phyloP scores from a whole-genome alignment of 2,329 filamentous ascomycete genomes.

The Pyricularia sp. region DNA sequence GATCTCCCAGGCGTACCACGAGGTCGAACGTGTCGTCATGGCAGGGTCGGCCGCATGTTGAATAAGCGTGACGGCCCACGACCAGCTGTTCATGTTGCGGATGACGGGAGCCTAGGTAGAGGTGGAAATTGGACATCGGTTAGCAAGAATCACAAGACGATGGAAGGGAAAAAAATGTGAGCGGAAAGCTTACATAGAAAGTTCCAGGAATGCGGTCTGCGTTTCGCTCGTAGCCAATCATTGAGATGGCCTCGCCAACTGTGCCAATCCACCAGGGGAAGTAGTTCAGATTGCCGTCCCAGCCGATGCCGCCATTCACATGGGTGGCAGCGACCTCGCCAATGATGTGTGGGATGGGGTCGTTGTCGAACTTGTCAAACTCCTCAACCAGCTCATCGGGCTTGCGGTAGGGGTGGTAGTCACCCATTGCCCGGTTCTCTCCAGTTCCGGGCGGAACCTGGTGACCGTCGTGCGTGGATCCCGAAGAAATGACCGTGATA shows the following conservation, averaged over 20 bases:
- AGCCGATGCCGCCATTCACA: slow-evolving; percentile 40
- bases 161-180: background rate
- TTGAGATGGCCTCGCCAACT: slow-evolving; percentile 8
- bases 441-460: slow-evolving; percentile 10
- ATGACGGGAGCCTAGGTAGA: slow-evolving; percentile 29
- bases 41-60: slow-evolving; percentile 37
- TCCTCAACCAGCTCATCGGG: slow-evolving; percentile 38
- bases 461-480: slow-evolving; percentile 21
- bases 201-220: slow-evolving; percentile 6
- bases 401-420: slow-evolving; percentile 30
- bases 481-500: slow-evolving; percentile 17
- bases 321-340: slow-evolving; percentile 43
- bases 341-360: slow-evolving; percentile 4
- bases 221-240: slow-evolving; percentile 10
- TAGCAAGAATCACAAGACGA: background rate
- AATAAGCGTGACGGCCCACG: slow-evolving; percentile 41
- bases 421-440: slow-evolving; percentile 10
- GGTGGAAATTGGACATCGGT: background rate
- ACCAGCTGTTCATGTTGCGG: slow-evolving; percentile 39
- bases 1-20: slow-evolving; percentile 39
- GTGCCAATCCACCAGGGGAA: slow-evolving; percentile 8
- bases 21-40: slow-evolving; percentile 38
- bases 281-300: slow-evolving; percentile 14
- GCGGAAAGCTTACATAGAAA: slow-evolving; percentile 1
- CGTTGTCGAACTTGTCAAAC: slow-evolving; percentile 45